Conservation (phyloP, 106 monocot species). For the Dioscorea dumetorum region DNA sequence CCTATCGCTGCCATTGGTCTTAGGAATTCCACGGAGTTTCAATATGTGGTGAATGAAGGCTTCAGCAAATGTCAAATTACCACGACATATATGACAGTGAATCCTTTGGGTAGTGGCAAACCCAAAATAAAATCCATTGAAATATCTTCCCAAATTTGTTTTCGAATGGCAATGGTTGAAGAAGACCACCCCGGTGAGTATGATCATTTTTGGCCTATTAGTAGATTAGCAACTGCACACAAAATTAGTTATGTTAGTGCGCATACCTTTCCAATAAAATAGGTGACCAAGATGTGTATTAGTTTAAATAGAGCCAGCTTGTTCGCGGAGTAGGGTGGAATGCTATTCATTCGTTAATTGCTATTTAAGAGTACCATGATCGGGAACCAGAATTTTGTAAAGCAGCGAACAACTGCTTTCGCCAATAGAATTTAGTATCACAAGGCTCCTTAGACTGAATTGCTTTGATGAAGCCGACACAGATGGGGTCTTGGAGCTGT, state of each 20-base stretch:
- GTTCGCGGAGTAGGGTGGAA: background rate
- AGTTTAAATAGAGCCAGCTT: background rate
- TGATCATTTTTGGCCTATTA: background rate
- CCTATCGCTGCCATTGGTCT: background rate
- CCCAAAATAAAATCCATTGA: background rate
- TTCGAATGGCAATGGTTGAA: background rate
- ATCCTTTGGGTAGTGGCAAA: background rate
- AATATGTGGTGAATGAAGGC: background rate
- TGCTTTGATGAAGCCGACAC: background rate
- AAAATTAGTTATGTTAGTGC: background rate
- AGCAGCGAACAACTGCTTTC: background rate
- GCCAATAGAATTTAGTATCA: too few relatives aligned
- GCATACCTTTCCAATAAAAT: background rate
- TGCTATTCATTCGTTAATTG: background rate
- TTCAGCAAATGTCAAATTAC: background rate
- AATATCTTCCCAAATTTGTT: background rate
- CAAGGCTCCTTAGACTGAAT: background rate
- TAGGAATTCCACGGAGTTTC: background rate
- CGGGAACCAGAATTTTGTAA: background rate
- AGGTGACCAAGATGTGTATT: background rate
- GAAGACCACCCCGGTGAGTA: background rate
- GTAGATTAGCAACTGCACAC: background rate
- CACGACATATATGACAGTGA: background rate
- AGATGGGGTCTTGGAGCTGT: background rate
- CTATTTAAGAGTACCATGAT: background rate